A percentile compares a stretch with the other conserved stretches of the same genome.
Evolutionary conservation across 164 flowering plant species (phyloP).

Genomic region (Echeveria elegans): DNA sequence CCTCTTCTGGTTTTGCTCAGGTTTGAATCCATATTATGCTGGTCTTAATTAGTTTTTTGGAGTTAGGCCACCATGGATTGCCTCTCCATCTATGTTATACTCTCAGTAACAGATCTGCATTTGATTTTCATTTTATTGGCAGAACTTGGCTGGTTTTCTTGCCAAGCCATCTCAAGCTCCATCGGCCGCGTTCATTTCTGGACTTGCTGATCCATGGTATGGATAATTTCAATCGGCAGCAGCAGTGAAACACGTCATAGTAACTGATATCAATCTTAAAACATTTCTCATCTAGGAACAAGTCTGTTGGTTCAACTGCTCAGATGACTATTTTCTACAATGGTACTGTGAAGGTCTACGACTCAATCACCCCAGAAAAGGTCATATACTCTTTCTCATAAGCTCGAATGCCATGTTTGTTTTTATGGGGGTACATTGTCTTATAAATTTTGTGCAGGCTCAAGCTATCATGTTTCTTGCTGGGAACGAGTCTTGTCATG

Average conservation of each 20-base stretch:
- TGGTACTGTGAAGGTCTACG: conserved; percentile 65
- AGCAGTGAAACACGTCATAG: neutral
- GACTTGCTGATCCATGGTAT: conserved; percentile 43
- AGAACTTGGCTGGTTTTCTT: conserved; percentile 19
- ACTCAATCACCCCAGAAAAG: conserved; percentile 75
- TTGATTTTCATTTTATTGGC: conserved; percentile 6
- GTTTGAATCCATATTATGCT: neutral
- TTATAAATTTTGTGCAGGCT: conserved; percentile 34
- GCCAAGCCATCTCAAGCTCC: conserved; percentile 15
- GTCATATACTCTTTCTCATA: conserved; percentile 19
- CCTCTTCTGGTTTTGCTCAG: neutral
- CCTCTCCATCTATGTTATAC: neutral
- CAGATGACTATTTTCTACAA: conserved; percentile 80
- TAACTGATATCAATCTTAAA: neutral
- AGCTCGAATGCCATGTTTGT: neutral
- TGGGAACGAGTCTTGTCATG: conserved; percentile 37
- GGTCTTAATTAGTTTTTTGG: neutral
- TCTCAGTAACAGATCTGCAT: neutral
- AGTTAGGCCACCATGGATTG: no score
- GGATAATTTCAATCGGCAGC: neutral
- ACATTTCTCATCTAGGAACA: conserved; percentile 26
- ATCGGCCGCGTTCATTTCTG: conserved; percentile 19
- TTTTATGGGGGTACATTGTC: neutral
- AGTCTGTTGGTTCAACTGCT: conserved; percentile 31
- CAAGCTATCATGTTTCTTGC: conserved; percentile 86